Evolutionary conservation across 192 early-diverging fungal genomes (phyloP), one percentile per base, ranked within the genome.

Genomic region (Coemansia furcata): DNA sequence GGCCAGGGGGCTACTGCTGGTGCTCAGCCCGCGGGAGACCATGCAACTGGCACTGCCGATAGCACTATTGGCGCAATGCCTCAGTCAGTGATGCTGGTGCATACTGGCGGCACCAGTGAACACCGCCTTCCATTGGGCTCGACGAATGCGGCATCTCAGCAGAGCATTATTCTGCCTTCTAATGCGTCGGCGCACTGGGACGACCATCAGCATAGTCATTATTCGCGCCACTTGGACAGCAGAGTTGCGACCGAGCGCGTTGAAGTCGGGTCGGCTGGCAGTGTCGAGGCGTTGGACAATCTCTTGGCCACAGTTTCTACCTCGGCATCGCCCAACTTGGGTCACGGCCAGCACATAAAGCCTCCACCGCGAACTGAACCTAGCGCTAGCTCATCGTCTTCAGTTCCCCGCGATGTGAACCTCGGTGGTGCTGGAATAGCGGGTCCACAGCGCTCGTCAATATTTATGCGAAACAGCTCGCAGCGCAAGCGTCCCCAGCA

Each of bases 301-400:
- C 44, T 63, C 26, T 12, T 40, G 10, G 54, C 65, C 4, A 40
- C 72, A 1, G 72, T 67, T 3, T 69, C 73, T 54, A 46, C 73
- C 30, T 75, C 78, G 23, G 73, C 73, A 7, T 75, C 73, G 43
- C 77, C 77, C 26, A 80, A 72, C 21, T 29, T 80, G 0, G 39
- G 29, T 1, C 72, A 52, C 19, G 63, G 68, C 5, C 77, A 78
- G 61, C 46, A 23, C 26, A 66, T 70, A 52, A 71, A 68, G 61
- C 66, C 67, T 0, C 63, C 76, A 19, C 30, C 59, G 26, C 76
- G 64, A 15, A 23, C 69, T 6, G 74, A 67, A 1, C 65, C 60
- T 11, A 19, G 33, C 38, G 10, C 40, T 15, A 37, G 19, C 9
- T 33, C 65, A 33, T 79, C 77, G 32, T 74, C 68, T 36, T 79